These are phyloP conservation scores for Russula brevipes DNA, from an alignment of 768 basidiomycete genomes.

Conservation along the genomic window DNA sequence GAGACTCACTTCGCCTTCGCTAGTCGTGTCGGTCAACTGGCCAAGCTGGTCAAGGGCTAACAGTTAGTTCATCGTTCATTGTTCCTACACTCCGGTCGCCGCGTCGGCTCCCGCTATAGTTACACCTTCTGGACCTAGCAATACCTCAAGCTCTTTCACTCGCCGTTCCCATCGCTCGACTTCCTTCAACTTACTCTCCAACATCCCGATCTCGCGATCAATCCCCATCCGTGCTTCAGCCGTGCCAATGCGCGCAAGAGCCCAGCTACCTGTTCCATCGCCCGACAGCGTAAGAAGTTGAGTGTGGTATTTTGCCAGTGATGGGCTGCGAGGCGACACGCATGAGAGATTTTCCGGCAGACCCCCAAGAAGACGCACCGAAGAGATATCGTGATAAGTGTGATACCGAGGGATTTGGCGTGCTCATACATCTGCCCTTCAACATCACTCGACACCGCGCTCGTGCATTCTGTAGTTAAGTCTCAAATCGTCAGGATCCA, in stretches of 20 bases:
- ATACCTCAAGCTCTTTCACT: conserved; percentile 54
- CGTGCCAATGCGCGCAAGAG: conserved; percentile 63
- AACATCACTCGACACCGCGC: conserved; percentile 92
- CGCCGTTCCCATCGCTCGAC: conserved; percentile 70
- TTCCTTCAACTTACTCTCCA: conserved; percentile 64
- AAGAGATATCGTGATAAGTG: conserved; percentile 87
- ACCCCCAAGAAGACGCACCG: conserved; percentile 43
- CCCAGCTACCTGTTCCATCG: conserved; percentile 67
- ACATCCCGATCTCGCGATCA: conserved; percentile 62
- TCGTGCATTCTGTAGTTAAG: conserved; percentile 70
- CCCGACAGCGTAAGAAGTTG: conserved; percentile 77
- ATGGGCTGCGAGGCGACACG: conserved; percentile 50
- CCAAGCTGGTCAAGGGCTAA: too few species aligned
- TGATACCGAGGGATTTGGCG: conserved; percentile 82
- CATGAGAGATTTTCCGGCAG: background rate
- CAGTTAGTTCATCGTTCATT: too few species aligned
- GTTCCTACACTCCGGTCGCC: background rate
- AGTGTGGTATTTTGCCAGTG: conserved; percentile 84
- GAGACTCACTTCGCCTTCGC: too few species aligned
- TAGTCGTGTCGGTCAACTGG: too few species aligned
- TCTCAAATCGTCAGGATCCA: conserved; percentile 14
- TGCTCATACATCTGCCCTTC: conserved; percentile 96
- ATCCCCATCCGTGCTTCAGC: conserved; percentile 70
- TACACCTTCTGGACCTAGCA: conserved; percentile 36
- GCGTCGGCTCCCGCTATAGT: background rate